A percentile compares a stretch with the other conserved stretches of the same genome.
These are phyloP conservation scores for Cadophora sp. DNA, from an alignment of 2,329 filamentous ascomycete genomes.

Conservation along the genomic window DNA sequence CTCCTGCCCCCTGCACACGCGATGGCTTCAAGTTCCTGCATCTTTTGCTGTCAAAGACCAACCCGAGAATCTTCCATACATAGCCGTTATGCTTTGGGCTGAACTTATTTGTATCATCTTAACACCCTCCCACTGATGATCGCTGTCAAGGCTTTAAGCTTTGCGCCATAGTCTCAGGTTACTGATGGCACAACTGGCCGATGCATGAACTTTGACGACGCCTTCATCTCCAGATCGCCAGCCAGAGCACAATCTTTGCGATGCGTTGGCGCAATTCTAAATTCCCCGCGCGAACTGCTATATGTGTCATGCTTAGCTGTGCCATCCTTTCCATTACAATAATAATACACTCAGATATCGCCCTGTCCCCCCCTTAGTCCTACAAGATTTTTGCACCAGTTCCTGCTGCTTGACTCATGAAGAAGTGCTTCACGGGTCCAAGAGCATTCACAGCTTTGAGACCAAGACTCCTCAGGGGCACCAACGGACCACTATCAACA, in stretches of 20 bases:
- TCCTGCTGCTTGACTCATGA: conserved; percentile 78
- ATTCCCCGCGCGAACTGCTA: conserved; percentile 19
- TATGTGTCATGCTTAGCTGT: conserved; percentile 15
- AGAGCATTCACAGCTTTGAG: conserved; percentile 78
- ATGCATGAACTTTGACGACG: conserved; percentile 1
- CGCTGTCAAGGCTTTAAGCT: not conserved
- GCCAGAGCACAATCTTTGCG: conserved; percentile 10
- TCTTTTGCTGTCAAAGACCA: conserved; percentile 12
- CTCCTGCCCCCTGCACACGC: not conserved
- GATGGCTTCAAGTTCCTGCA: not conserved
- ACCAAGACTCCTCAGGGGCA: conserved; percentile 79
- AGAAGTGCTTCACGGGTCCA: conserved; percentile 77
- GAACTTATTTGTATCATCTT: conserved; percentile 3
- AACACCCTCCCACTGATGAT: not conserved
- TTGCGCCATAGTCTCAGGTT: conserved; percentile 6
- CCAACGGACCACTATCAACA: conserved; percentile 78
- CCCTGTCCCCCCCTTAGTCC: not conserved
- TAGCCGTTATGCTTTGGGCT: not conserved
- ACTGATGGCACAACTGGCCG: not conserved
- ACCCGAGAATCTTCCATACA: conserved; percentile 3
- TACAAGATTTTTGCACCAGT: conserved; percentile 56
- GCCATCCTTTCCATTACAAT: conserved; percentile 11
- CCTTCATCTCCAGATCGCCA: conserved; percentile 9
- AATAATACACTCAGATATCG: conserved; percentile 23
- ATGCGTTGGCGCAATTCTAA: conserved; percentile 6